These are phyloP conservation scores for Brassica rapa DNA, from an alignment of 345 rosid genomes.

Conservation along the genomic window DNA sequence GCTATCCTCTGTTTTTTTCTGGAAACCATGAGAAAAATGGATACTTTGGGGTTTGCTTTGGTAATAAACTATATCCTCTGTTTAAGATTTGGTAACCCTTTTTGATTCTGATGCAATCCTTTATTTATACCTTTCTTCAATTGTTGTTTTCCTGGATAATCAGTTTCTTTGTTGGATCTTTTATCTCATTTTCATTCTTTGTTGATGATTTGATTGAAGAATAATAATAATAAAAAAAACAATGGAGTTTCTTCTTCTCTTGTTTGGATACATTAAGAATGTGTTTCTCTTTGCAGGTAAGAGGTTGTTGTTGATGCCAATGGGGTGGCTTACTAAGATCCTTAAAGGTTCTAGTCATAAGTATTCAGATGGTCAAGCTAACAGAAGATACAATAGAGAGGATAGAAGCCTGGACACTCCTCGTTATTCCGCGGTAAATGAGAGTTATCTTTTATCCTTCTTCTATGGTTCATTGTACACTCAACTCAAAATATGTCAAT, in stretches of 20 bases:
- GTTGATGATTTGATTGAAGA: slow-evolving; percentile 4
- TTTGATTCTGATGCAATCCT: not conserved
- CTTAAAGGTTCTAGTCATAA: slow-evolving; percentile 66
- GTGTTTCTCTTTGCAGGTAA: slow-evolving; percentile 43
- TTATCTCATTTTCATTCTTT: slow-evolving; percentile 32
- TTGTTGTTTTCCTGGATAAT: slow-evolving; percentile 7
- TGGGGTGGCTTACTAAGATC: slow-evolving; percentile 90
- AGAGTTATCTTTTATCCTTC: not conserved
- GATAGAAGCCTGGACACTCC: slow-evolving; percentile 56
- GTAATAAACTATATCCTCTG: slow-evolving; percentile 12
- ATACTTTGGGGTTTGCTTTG: slow-evolving; percentile 19
- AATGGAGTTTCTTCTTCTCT: slow-evolving; percentile 29
- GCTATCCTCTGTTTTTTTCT: not conserved
- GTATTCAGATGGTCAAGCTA: slow-evolving; percentile 47
- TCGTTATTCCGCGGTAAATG: slow-evolving; percentile 61
- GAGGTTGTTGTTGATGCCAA: slow-evolving; percentile 41
- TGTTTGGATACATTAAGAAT: slow-evolving; percentile 20
- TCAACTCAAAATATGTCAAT: not conserved
- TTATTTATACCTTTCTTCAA: slow-evolving; percentile 35
- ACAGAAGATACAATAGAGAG: slow-evolving; percentile 51
- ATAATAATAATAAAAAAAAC: not conserved
- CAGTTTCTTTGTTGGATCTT: slow-evolving; percentile 10
- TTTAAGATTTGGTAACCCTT: slow-evolving; percentile 14
- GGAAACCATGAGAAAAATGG: not conserved
- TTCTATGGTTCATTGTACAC: not conserved